Evolutionary conservation across 2,329 filamentous ascomycete genomes (phyloP).

Genomic region (Alternaria ethzedia): DNA sequence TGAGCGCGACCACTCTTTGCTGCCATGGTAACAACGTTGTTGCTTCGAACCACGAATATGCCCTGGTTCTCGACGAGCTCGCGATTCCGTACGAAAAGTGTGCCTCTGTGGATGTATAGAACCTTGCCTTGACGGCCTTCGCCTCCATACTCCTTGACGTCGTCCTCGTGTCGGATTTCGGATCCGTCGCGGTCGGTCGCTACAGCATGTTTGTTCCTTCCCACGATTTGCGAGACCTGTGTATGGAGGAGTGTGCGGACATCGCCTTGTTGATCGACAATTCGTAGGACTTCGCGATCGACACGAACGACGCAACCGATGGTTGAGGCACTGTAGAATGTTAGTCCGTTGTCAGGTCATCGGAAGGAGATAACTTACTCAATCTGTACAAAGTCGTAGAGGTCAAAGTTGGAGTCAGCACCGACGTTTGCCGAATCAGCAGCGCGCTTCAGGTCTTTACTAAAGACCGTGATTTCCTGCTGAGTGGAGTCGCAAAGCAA

Average conservation of each 20-base stretch:
- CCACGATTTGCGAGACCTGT: slow-evolving; percentile 88
- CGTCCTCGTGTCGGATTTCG: slow-evolving; percentile 90
- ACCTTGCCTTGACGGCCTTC: slow-evolving; percentile 88
- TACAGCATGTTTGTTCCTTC: slow-evolving; percentile 80
- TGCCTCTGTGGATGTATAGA: slow-evolving; percentile 92
- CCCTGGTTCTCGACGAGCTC: slow-evolving; percentile 84
- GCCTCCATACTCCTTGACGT: slow-evolving; percentile 86
- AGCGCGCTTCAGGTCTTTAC: slow-evolving; percentile 92
- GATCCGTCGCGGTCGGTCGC: slow-evolving; percentile 92
- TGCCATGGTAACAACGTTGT: slow-evolving; percentile 87
- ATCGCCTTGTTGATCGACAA: slow-evolving; percentile 89
- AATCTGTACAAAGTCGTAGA: slow-evolving; percentile 93
- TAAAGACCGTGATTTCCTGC: slow-evolving; percentile 95
- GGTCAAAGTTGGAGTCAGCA: slow-evolving; percentile 83
- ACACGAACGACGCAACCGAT: slow-evolving; percentile 95
- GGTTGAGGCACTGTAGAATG: slow-evolving; percentile 68
- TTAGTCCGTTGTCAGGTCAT: slow-evolving; percentile 12
- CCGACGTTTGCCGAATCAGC: slow-evolving; percentile 89
- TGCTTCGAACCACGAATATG: slow-evolving; percentile 85
- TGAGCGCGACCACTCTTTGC: slow-evolving; percentile 87
- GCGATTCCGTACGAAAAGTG: slow-evolving; percentile 86
- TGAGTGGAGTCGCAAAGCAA: slow-evolving; percentile 91
- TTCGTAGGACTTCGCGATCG: slow-evolving; percentile 87
- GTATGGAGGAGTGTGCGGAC: slow-evolving; percentile 84
- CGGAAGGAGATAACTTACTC: slow-evolving; percentile 62